These are phyloP conservation scores for Carnegiea gigantea DNA, from an alignment of 179 eudicot genomes.

Conservation along the genomic window DNA sequence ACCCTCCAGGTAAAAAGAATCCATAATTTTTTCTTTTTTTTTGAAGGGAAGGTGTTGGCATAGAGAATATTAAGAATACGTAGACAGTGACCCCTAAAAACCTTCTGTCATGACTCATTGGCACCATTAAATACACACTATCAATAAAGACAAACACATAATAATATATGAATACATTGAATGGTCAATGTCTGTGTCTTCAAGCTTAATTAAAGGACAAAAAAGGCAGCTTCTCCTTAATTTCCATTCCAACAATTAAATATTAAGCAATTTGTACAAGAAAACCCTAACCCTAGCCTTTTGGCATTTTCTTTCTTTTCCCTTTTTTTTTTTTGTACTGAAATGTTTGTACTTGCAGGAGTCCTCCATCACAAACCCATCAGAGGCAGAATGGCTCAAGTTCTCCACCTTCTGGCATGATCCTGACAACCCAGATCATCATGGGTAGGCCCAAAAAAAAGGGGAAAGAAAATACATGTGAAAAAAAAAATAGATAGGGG, in stretches of 20 bases:
- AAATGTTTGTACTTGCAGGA: slow-evolving; percentile 50
- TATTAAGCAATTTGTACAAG: neutral
- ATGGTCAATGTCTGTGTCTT: slow-evolving; percentile 5
- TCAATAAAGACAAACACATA: neutral
- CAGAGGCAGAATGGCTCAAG: slow-evolving; percentile 74
- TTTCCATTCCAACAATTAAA: neutral
- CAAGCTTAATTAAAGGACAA: slow-evolving; percentile 18
- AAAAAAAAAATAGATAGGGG: neutral
- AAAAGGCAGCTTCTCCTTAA: slow-evolving; percentile 27
- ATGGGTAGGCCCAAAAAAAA: slow-evolving; percentile 45
- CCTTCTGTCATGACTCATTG: neutral
- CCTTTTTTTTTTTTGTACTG: neutral
- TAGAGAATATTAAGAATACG: neutral
- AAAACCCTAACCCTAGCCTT: slow-evolving; percentile 35
- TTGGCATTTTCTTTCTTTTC: slow-evolving; percentile 4
- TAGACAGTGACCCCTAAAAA: slow-evolving; percentile 17
- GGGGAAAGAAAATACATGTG: neutral
- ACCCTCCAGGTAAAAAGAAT: no score
- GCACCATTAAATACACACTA: neutral
- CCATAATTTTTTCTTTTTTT: no score
- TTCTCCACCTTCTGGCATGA: slow-evolving; percentile 74
- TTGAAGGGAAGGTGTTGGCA: no score
- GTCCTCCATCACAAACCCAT: slow-evolving; percentile 53
- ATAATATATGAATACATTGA: neutral
- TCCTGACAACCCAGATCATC: slow-evolving; percentile 76